Conservation (phyloP, 305 asterid genomes). For the Coffea humblotiana region DNA sequence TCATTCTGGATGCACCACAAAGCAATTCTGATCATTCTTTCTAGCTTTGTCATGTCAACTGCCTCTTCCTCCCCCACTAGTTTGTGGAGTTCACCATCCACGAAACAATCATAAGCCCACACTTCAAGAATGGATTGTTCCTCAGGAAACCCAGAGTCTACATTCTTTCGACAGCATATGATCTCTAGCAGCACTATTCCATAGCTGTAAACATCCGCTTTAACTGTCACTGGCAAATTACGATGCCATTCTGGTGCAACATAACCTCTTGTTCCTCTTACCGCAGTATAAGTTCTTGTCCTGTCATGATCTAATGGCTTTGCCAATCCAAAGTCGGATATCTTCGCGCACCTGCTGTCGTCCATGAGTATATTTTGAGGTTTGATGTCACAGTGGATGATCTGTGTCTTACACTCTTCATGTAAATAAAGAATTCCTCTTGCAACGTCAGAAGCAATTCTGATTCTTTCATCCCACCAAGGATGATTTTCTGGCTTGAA, state of each 20-base stretch:
- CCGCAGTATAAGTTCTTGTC: constrained; percentile 37
- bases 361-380: constrained; percentile 7
- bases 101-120: constrained; percentile 39
- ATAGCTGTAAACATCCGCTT: not conserved
- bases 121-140: constrained; percentile 45
- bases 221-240: constrained; percentile 40
- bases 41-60: constrained; percentile 19
- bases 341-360: constrained; percentile 33
- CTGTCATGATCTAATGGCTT: constrained; percentile 49
- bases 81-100: constrained; percentile 16
- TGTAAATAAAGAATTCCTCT: too few species aligned
- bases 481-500: constrained; percentile 7
- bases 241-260: constrained; percentile 56
- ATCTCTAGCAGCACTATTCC: constrained; percentile 48
- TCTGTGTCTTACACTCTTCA: too few species aligned
- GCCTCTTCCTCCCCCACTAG: constrained; percentile 29
- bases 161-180: constrained; percentile 32
- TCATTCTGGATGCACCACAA: constrained; percentile 44
- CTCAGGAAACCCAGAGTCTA: constrained; percentile 34
- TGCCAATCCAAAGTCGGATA: constrained; percentile 53
- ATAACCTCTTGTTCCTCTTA: constrained; percentile 27
- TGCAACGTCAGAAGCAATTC: constrained; percentile 38
- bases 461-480: constrained; percentile 31
- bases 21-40: constrained; percentile 37
- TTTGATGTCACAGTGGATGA: too few species aligned